These are phyloP conservation scores for Plicaturopsis crispa DNA, from an alignment of 768 basidiomycete species.

Conservation along the genomic window DNA sequence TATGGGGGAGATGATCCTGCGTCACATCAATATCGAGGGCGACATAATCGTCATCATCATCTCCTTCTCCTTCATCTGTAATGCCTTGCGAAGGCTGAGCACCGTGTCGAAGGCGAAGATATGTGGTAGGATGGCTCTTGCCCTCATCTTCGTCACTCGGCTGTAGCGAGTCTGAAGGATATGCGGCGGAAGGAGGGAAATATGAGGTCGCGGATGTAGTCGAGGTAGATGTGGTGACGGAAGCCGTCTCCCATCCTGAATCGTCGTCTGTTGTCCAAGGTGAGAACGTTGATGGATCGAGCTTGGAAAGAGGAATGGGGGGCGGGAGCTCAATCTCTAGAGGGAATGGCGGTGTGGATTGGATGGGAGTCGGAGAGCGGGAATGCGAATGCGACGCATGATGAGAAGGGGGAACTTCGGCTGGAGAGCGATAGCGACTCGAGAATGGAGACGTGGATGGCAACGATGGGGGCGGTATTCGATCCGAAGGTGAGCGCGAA, in stretches of 20 bases:
- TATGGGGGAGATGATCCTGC: slow-evolving; percentile 68
- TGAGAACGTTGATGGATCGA: slow-evolving; percentile 33
- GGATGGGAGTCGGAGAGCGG: slow-evolving; percentile 31
- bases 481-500: slow-evolving; percentile 30
- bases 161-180: slow-evolving; percentile 20
- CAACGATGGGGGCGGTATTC: slow-evolving; percentile 22
- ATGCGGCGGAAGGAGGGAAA: slow-evolving; percentile 24
- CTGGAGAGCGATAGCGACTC: slow-evolving; percentile 2
- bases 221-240: slow-evolving; percentile 52
- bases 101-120: background rate
- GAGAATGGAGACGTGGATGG: slow-evolving; percentile 6
- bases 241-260: slow-evolving; percentile 69
- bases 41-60: slow-evolving; percentile 21
- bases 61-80: slow-evolving; percentile 13
- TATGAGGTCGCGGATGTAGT: slow-evolving; percentile 42
- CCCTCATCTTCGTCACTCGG: slow-evolving; percentile 23
- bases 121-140: background rate
- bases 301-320: slow-evolving; percentile 23
- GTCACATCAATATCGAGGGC: slow-evolving; percentile 36
- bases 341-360: slow-evolving; percentile 22
- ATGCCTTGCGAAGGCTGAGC: no score
- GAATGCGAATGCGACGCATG: slow-evolving; percentile 17
- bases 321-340: slow-evolving; percentile 7
- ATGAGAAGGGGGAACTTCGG: slow-evolving; percentile 1
- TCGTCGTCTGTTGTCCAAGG: slow-evolving; percentile 77